Percentiles rank a stretch among this genome's conserved stretches.
These are phyloP conservation scores for Neofusicoccum cordaticola DNA, from an alignment of 2,329 filamentous ascomycete species.

Conservation along the genomic window DNA sequence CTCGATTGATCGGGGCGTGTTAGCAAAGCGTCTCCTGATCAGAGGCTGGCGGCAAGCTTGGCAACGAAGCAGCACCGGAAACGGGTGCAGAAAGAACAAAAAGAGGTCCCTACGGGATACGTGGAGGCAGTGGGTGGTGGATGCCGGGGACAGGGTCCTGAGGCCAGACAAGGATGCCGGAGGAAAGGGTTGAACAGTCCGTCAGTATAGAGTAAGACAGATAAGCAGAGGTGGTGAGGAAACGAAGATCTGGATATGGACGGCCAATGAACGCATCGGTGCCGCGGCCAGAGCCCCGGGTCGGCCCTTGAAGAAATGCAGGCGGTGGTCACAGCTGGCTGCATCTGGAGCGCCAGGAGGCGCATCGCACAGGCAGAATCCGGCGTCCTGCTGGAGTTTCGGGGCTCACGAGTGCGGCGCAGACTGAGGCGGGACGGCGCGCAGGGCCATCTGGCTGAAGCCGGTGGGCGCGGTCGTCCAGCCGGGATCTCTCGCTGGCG, in stretches of 20 bases:
- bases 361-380: background rate
- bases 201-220: background rate
- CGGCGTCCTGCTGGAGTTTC: background rate
- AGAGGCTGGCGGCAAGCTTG: background rate
- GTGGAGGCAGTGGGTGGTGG: background rate
- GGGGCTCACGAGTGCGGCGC: background rate
- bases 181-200: background rate
- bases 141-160: background rate
- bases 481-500: no score
- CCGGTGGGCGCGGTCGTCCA: no score
- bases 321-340: background rate
- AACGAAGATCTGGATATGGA: background rate
- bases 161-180: background rate
- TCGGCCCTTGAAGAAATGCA: conserved; percentile 8
- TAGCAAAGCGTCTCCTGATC: background rate
- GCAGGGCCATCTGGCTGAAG: no score
- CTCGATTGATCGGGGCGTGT: background rate
- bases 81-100: background rate
- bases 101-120: background rate
- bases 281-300: background rate
- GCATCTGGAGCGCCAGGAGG: background rate
- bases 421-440: background rate
- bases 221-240: background rate
- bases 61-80: background rate
- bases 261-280: background rate